Conservation (phyloP, 202 grass and related monocot species). For the Musa balbisiana region DNA sequence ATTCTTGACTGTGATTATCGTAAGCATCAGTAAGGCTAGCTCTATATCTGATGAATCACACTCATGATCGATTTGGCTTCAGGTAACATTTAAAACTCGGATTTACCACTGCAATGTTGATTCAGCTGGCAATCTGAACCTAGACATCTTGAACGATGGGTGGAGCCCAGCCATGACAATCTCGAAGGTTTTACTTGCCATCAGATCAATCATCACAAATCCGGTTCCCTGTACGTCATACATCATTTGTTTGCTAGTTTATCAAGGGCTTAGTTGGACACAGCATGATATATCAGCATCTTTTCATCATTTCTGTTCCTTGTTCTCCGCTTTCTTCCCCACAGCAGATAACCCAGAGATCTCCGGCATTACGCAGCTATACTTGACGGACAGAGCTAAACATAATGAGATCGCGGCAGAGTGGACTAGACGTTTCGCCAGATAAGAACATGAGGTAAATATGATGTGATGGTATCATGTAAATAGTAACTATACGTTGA, state of each 20-base stretch:
- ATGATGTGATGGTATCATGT: too few species aligned
- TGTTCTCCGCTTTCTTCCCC: background rate
- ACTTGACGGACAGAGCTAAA: slow-evolving; percentile 58
- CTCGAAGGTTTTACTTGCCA: slow-evolving; percentile 76
- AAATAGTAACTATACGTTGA: too few species aligned
- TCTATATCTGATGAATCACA: too few species aligned
- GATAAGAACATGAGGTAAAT: slow-evolving; percentile 28
- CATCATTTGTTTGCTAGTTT: background rate
- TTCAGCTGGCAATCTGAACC: slow-evolving; percentile 42
- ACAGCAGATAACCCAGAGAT: slow-evolving; percentile 49
- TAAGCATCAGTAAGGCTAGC: too few species aligned
- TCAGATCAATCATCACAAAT: slow-evolving; percentile 70
- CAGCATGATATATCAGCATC: background rate
- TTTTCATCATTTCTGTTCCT: background rate
- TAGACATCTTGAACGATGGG: slow-evolving; percentile 64
- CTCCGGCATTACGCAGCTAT: slow-evolving; percentile 49
- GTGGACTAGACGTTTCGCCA: slow-evolving; percentile 82
- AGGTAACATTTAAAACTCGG: slow-evolving; percentile 87
- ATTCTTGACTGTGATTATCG: too few species aligned
- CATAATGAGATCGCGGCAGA: slow-evolving; percentile 80
- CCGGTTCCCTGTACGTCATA: slow-evolving; percentile 84
- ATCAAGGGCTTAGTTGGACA: background rate
- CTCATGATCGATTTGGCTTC: slow-evolving; percentile 1
- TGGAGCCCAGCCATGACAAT: slow-evolving; percentile 92
- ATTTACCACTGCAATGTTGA: slow-evolving; percentile 88